Evolutionary conservation across 2,329 filamentous ascomycete genomes (phyloP).

Genomic region (Esteya vermicola): DNA sequence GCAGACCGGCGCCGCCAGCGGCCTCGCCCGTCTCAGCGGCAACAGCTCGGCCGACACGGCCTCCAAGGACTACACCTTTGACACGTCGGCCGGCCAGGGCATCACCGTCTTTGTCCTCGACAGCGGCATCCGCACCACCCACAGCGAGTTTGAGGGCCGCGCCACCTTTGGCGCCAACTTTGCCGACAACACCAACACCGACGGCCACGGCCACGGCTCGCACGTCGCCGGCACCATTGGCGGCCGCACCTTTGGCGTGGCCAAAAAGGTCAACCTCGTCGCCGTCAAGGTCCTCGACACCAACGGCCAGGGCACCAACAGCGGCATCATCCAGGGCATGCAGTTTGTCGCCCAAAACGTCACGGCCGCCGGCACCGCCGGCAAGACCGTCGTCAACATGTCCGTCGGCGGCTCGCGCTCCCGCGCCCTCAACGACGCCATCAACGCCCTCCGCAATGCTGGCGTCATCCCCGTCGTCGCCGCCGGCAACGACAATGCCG

Average conservation of each 20-base stretch:
- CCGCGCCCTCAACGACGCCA: conserved; percentile 38
- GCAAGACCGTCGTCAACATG: conserved; percentile 50
- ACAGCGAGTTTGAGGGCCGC: conserved; percentile 42
- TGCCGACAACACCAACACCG: conserved; percentile 31
- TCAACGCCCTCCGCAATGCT: conserved; percentile 27
- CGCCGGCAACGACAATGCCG: conserved; percentile 41
- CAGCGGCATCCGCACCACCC: conserved; percentile 44
- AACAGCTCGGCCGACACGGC: conserved; percentile 15
- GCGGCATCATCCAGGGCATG: conserved; percentile 43
- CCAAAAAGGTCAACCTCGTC: conserved; percentile 32
- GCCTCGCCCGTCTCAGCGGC: conserved; percentile 37
- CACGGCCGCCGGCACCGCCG: conserved; percentile 22
- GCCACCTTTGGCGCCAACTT: conserved; percentile 39
- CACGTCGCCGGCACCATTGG: conserved; percentile 51
- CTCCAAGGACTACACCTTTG: conserved; percentile 42
- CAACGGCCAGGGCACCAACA: conserved; percentile 30
- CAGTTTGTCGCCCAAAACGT: conserved; percentile 38
- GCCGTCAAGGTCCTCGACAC: conserved; percentile 29
- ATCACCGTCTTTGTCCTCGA: conserved; percentile 51
- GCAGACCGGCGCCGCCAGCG: conserved; percentile 38
- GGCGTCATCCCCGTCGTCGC: conserved; percentile 45
- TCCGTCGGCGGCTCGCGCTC: conserved; percentile 40
- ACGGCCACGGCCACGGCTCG: conserved; percentile 49
- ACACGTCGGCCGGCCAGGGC: conserved; percentile 35
- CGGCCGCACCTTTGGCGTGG: conserved; percentile 46